These are phyloP conservation scores for Quercus cerris DNA, from an alignment of 306 rosid species.

Conservation along the genomic window DNA sequence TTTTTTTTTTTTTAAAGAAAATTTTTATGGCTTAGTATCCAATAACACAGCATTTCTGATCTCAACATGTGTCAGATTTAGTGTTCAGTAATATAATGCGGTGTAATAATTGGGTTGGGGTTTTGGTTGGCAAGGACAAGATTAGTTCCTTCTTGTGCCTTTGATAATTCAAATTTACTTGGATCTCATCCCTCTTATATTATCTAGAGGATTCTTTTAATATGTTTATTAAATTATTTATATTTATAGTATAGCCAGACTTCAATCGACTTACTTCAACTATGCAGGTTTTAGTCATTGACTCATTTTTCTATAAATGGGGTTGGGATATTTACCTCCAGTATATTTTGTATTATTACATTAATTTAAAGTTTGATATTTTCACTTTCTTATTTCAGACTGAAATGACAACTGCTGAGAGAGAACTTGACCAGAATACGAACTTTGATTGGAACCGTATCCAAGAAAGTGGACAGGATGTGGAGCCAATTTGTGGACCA, in stretches of 20 bases:
- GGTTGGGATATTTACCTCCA: neutral
- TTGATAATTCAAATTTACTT: neutral
- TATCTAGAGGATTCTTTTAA: neutral
- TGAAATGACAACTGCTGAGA: constrained; percentile 98
- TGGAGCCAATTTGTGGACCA: constrained; percentile 86
- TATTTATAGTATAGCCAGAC: neutral
- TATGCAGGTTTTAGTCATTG: neutral
- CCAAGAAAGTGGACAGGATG: constrained; percentile 94
- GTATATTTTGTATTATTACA: neutral
- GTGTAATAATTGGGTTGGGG: neutral
- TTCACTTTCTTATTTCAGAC: constrained; percentile 54
- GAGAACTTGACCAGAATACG: constrained; percentile 96
- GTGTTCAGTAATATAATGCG: neutral
- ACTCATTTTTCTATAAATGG: neutral
- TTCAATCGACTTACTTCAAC: neutral
- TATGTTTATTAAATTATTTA: neutral
- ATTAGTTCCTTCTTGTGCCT: neutral
- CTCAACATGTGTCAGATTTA: neutral
- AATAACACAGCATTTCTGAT: neutral
- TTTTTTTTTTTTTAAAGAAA: neutral
- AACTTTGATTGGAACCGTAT: constrained; percentile 95
- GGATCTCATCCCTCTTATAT: neutral
- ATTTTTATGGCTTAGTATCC: neutral
- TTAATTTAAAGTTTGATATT: neutral
- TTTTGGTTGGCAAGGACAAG: neutral